phyloP scores from a whole-genome alignment of 1,284 basidiomycete species.

The Ustilago bromivora region DNA sequence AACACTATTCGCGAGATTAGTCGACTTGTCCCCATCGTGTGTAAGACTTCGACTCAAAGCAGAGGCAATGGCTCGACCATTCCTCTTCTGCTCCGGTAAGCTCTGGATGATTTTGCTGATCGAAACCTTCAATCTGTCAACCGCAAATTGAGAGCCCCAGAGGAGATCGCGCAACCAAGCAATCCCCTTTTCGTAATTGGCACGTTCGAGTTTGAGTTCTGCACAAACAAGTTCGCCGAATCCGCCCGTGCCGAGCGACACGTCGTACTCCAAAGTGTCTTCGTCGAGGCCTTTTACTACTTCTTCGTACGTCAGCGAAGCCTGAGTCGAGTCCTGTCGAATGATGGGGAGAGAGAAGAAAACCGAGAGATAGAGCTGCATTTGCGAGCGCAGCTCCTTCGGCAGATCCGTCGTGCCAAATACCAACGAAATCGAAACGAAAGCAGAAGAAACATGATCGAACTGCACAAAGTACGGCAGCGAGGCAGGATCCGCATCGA shows the following conservation, averaged over 20 bases:
- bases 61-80: conserved; percentile 83
- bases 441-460: conserved; percentile 82
- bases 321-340: conserved; percentile 76
- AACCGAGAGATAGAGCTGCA: conserved; percentile 83
- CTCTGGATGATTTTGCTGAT: conserved; percentile 90
- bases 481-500: conserved; percentile 78
- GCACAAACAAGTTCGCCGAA: conserved; percentile 80
- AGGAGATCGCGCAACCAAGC: conserved; percentile 90
- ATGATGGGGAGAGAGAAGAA: conserved; percentile 91
- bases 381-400: conserved; percentile 72
- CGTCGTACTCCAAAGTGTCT: conserved; percentile 89
- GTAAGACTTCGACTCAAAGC: conserved; percentile 80
- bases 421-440: conserved; percentile 79
- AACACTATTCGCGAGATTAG: conserved; percentile 79
- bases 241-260: conserved; percentile 77
- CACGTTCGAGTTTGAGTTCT: conserved; percentile 81
- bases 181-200: conserved; percentile 83
- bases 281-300: conserved; percentile 91
- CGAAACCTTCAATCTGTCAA: conserved; percentile 87
- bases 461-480: conserved; percentile 93
- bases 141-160: conserved; percentile 83
- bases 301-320: conserved; percentile 82
- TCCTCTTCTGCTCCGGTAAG: conserved; percentile 92
- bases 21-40: conserved; percentile 79
- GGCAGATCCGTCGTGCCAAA: conserved; percentile 73